Conservation (phyloP, 805 yeast species). For the Hyphopichia homilentoma region DNA sequence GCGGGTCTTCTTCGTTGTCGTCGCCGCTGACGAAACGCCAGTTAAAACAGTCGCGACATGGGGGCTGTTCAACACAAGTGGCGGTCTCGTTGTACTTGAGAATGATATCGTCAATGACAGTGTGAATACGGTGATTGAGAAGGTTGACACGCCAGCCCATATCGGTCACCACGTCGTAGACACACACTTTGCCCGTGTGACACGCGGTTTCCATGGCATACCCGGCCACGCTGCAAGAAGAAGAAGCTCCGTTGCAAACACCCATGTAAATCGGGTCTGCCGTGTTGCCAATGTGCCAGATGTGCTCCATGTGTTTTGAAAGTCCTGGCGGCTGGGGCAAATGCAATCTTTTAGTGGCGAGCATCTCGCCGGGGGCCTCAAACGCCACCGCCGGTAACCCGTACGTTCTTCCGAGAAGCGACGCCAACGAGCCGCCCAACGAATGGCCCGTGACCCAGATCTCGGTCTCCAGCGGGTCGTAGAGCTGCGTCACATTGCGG, state of each 20-base stretch:
- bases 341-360: constrained; percentile 81
- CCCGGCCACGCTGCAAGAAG: constrained; percentile 86
- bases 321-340: constrained; percentile 92
- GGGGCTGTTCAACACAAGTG: constrained; percentile 66
- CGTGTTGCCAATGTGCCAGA: constrained; percentile 95
- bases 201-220: constrained; percentile 97
- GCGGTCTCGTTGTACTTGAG: constrained; percentile 74
- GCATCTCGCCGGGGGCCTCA: constrained; percentile 89
- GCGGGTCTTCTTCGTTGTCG: constrained; percentile 35
- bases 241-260: constrained; percentile 89
- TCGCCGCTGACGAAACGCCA: constrained; percentile 72
- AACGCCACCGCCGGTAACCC: constrained; percentile 88
- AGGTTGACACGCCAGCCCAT: constrained; percentile 88
- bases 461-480: constrained; percentile 58
- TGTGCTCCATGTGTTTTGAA: constrained; percentile 70
- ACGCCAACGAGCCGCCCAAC: constrained; percentile 82
- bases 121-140: constrained; percentile 84
- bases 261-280: constrained; percentile 98
- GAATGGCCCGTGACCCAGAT: constrained; percentile 97
- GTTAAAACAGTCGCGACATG: constrained; percentile 85
- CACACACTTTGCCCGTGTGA: constrained; percentile 84
- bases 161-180: constrained; percentile 86
- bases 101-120: constrained; percentile 81
- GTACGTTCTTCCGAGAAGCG: constrained; percentile 80
- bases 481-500: constrained; percentile 59